Evolutionary conservation across 129 eudicot genomes (phyloP).

Genomic region (Tagetes patula): DNA sequence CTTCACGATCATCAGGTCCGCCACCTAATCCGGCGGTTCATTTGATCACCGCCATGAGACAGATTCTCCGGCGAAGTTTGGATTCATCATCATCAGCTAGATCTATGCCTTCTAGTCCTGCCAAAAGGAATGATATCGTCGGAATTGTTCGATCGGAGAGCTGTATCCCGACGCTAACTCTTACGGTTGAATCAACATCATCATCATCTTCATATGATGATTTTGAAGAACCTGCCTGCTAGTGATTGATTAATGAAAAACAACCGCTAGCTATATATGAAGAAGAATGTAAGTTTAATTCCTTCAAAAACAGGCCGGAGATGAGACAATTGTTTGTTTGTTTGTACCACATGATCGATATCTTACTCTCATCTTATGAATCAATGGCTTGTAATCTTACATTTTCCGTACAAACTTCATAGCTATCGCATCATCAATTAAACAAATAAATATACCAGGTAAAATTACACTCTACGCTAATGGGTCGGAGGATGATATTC

Average conservation of each 20-base stretch:
- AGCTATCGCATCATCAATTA: not conserved
- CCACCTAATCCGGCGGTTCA: slow-evolving; percentile 70
- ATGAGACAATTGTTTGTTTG: slow-evolving; percentile 14
- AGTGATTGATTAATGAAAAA: not conserved
- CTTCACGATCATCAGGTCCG: slow-evolving; percentile 54
- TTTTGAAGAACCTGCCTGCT: slow-evolving; percentile 26
- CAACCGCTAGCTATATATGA: not conserved
- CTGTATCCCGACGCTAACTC: slow-evolving; percentile 56
- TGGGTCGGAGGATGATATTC: no score
- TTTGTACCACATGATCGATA: slow-evolving; percentile 2
- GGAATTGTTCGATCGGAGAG: slow-evolving; percentile 56
- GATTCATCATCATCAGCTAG: slow-evolving; percentile 59
- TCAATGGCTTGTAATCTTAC: not conserved
- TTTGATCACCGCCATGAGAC: slow-evolving; percentile 68
- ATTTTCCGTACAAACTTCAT: not conserved
- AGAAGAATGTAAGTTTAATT: slow-evolving; percentile 15
- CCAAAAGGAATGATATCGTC: slow-evolving; percentile 1
- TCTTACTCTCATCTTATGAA: not conserved
- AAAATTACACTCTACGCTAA: no score
- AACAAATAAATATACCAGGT: no score
- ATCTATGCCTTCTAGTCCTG: slow-evolving; percentile 69
- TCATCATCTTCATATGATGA: slow-evolving; percentile 28
- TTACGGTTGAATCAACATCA: slow-evolving; percentile 37
- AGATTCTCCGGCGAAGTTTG: slow-evolving; percentile 57
- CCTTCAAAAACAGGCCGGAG: slow-evolving; percentile 15